Evolutionary conservation across 768 basidiomycete species (phyloP), one percentile per base, ranked within the genome.

Genomic region (Kwoniella mangroviensis): DNA sequence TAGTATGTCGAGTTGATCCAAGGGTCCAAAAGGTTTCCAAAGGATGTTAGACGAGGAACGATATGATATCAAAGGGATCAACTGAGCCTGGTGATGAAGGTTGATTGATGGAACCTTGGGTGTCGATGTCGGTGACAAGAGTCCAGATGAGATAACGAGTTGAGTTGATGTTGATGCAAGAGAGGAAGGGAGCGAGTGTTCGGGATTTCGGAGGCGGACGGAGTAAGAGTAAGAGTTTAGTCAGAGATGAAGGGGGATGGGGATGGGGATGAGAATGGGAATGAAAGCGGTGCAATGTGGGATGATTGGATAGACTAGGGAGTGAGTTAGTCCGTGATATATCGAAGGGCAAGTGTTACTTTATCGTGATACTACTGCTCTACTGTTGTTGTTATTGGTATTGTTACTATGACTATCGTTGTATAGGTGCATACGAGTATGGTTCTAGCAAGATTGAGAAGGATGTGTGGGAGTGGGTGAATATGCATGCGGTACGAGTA

Each of bases 221-320:
- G 45, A 49, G 45, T 34, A 34, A 34, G 34, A 7, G 34, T 34
- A 7, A 34, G 34, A 34, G 34, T 7, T 7, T 5, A 34, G 34
- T 34, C 34, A 34, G 34, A 34, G 34, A 34, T 34, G 34, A 28
- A 28, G 28, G 28, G 28, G 28, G 28, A 28, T 28, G 28, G 28
- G 28, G 4, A 28, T 28, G 28, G 28, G 28, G 6, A 28, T 28
- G 26, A 4, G 26, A 4, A 34, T 34, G 34, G 34, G 34, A 7
- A 34, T 11, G 62, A 26, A 61, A 53, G 63, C 49, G 45, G 51
- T 64, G 45, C 34, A 64, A 54, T 21, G 41, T 63, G 51, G 34
- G 24, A 43, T 12, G 24, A 22, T 10, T 10, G 51, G 40, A 45
- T 56, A 17, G 52, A 34, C 10, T 22, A 9, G 22, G n/a, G 9